Base-by-base conservation (phyloP, 2,329 filamentous ascomycete species). In the Aspergillus quadricinctus region DNA sequence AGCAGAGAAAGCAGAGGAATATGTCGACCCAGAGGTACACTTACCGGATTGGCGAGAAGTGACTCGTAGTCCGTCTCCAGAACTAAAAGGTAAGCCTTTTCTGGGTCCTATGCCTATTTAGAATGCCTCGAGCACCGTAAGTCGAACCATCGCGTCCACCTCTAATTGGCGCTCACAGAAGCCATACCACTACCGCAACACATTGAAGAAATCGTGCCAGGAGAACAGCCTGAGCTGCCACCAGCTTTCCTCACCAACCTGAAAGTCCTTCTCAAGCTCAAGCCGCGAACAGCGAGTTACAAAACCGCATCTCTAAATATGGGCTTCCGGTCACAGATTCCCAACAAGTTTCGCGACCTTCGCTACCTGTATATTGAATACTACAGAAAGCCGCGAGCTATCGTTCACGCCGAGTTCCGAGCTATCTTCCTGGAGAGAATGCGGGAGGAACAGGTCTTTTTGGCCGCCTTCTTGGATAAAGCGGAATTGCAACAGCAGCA, bases 321-420 rank as follows among this genome's bases (percentile, higher is more conserved):
- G 46, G 60, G 59, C 48, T 63, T 59, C 41, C 59, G 61, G 28
- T 61, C 61, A 28, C 25, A 19, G 17, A 45, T 50, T 10, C 55
- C 53, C 48, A 55, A 58, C 31, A 50, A 40, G 41, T 59, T 53
- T 7, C 54, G 51, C 49, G 59, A 57, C 58, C 57, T 53, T 23
- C 53, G 58, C 43, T 59, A 57, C 49, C 59, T 63, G 41, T 59
- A 43, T 21, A 41, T 51, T 11, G 61, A 61, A 52, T 64, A 63
- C 60, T 59, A 61, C 55, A 57, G 56, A 52, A 56, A 60, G 29
- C 55, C 60, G 3, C 48, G 49, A 23, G 57, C 66, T n/a, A 66
- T 77, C 2, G 72, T 76, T 10, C 68, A 72, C 17, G 70, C 66
- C 29, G 67, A 70, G 49, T 77, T 77, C 56, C 71, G 75, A 3